These are phyloP conservation scores for Mercurialis annua DNA, from an alignment of 345 rosid genomes.

Conservation along the genomic window DNA sequence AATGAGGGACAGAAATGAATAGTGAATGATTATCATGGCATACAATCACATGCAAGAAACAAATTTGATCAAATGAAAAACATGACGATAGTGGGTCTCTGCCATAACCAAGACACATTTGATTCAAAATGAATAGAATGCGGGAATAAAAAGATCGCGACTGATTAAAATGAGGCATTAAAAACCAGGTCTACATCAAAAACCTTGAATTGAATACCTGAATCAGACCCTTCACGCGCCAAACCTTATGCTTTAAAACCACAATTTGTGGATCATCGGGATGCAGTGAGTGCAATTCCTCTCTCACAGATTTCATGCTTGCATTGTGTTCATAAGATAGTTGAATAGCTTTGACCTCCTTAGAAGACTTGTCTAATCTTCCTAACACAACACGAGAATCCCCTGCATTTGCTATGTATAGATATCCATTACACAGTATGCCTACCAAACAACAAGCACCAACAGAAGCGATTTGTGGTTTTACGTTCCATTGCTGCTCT, in stretches of 20 bases:
- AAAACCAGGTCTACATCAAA: background rate
- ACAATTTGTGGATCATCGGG: conserved; percentile 96
- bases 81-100: background rate
- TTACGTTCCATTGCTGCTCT: conserved; percentile 55
- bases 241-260: conserved; percentile 83
- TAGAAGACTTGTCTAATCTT: conserved; percentile 40
- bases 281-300: conserved; percentile 76
- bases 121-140: background rate
- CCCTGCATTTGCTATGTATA: conserved; percentile 91
- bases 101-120: background rate
- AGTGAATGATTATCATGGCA: background rate
- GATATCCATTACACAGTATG: conserved; percentile 61
- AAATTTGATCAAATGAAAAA: background rate
- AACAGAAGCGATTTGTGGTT: conserved; percentile 89
- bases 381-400: conserved; percentile 94
- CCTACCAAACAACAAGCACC: conserved; percentile 97
- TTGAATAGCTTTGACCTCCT: conserved; percentile 80
- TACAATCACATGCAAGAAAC: background rate
- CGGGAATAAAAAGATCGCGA: background rate
- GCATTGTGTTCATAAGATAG: conserved; percentile 90
- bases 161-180: background rate
- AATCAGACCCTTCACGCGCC: conserved; percentile 98
- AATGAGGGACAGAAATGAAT: no score
- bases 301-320: conserved; percentile 79
- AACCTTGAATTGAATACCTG: conserved; percentile 51